phyloP scores from a whole-genome alignment of 371 early-diverging fungal species.

The Blyttiomyces sp. region DNA sequence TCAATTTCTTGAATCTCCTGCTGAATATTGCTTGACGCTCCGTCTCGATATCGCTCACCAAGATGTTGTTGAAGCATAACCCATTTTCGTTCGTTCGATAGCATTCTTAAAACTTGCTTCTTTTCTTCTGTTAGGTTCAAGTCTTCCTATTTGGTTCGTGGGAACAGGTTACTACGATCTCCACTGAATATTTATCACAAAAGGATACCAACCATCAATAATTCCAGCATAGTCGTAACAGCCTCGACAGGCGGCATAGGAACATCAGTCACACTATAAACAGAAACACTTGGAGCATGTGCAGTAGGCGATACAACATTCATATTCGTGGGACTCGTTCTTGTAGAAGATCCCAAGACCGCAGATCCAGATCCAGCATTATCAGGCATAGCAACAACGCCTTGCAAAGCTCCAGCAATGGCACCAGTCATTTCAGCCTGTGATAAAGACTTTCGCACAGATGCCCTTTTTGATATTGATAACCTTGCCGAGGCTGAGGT shows the following conservation, averaged over 20 bases:
- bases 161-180: background rate
- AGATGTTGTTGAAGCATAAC: constrained; percentile 50
- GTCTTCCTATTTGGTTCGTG: constrained; percentile 36
- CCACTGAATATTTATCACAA: too few relatives aligned
- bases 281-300: too few relatives aligned
- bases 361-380: too few relatives aligned
- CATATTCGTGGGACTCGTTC: too few relatives aligned
- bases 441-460: too few relatives aligned
- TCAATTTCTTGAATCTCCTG: constrained; percentile 36
- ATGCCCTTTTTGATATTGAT: too few relatives aligned
- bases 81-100: constrained; percentile 51
- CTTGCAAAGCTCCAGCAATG: too few relatives aligned
- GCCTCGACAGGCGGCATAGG: constrained; percentile 39
- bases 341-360: too few relatives aligned
- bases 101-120: constrained; percentile 40
- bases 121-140: constrained; percentile 49
- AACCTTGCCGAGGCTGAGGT: too few relatives aligned
- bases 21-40: constrained; percentile 26
- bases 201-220: constrained; percentile 39
- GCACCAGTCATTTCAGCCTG: too few relatives aligned
- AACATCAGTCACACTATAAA: constrained; percentile 11
- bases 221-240: constrained; percentile 45
- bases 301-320: too few relatives aligned
- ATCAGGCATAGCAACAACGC: too few relatives aligned
- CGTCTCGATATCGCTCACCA: constrained; percentile 39